These are phyloP conservation scores for Naematelia encephala DNA, from an alignment of 768 basidiomycete species.

Conservation along the genomic window DNA sequence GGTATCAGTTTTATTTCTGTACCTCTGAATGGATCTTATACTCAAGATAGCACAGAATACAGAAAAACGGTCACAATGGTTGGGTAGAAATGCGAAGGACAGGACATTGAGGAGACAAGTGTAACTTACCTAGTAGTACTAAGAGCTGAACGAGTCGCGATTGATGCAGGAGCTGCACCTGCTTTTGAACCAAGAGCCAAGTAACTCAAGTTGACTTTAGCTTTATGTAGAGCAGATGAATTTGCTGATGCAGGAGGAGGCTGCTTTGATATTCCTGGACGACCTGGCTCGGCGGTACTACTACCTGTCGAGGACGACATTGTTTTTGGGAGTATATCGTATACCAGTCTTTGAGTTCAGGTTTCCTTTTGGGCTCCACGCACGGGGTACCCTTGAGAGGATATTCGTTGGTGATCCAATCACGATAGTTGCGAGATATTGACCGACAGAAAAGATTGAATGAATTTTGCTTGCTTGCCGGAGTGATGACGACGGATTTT, in stretches of 20 bases:
- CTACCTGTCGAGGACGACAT: too few relatives aligned
- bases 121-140: slow-evolving; percentile 36
- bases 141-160: slow-evolving; percentile 28
- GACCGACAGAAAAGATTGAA: too few relatives aligned
- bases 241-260: not conserved
- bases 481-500: not conserved
- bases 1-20: not conserved
- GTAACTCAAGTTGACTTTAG: slow-evolving; percentile 27
- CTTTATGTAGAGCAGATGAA: not conserved
- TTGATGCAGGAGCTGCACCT: slow-evolving; percentile 26
- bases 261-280: not conserved
- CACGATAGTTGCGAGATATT: too few relatives aligned
- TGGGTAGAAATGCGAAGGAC: not conserved
- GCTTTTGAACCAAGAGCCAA: slow-evolving; percentile 33
- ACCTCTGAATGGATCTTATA: not conserved
- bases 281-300: too few relatives aligned
- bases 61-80: too few relatives aligned
- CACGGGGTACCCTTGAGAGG: too few relatives aligned
- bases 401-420: too few relatives aligned
- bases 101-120: not conserved
- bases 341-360: too few relatives aligned
- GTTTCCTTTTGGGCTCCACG: too few relatives aligned
- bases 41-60: not conserved
- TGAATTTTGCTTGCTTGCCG: not conserved
- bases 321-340: too few relatives aligned